Evolutionary conservation across 2,329 filamentous ascomycete genomes (phyloP).

Genomic region (Dactylellina leptospora): DNA sequence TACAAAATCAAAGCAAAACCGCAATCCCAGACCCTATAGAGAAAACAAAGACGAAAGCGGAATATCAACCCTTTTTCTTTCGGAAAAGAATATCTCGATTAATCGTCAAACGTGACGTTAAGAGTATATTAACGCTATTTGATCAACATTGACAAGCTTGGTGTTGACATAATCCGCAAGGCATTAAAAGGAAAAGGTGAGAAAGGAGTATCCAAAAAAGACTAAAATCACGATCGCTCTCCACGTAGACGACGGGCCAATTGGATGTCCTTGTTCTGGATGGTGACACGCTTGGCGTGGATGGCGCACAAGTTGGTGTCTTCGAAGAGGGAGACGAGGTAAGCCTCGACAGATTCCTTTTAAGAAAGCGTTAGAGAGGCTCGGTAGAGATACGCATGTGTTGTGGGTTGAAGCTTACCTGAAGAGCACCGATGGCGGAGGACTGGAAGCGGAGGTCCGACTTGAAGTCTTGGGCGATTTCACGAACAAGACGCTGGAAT

Average conservation of each 20-base stretch:
- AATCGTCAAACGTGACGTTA: slow-evolving; percentile 40
- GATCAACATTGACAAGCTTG: slow-evolving; percentile 17
- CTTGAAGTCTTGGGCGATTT: slow-evolving; percentile 96
- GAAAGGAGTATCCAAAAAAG: slow-evolving; percentile 2
- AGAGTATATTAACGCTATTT: slow-evolving; percentile 39
- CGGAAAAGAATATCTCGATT: slow-evolving; percentile 8
- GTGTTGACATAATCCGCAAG: slow-evolving; percentile 32
- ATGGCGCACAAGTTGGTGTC: slow-evolving; percentile 99
- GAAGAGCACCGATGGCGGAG: slow-evolving; percentile 90
- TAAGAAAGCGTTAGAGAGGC: not conserved
- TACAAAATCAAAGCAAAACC: slow-evolving; percentile 35
- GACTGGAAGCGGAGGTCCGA: slow-evolving; percentile 97
- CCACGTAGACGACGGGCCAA: slow-evolving; percentile 93
- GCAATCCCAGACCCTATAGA: slow-evolving; percentile 40
- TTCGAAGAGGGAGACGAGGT: slow-evolving; percentile 97
- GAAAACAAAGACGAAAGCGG: slow-evolving; percentile 28
- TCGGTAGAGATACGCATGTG: not conserved
- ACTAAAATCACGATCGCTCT: slow-evolving; percentile 75
- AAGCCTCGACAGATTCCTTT: slow-evolving; percentile 98
- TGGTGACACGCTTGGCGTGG: slow-evolving; percentile 99
- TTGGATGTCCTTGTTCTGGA: slow-evolving; percentile 97
- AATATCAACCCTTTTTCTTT: slow-evolving; percentile 32
- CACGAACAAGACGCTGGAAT: slow-evolving; percentile 96
- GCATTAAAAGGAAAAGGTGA: slow-evolving; percentile 25
- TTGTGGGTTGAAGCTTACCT: slow-evolving; percentile 12